Conservation (phyloP, 78 protist genomes). For the Paratrimastix pyriformis region DNA sequence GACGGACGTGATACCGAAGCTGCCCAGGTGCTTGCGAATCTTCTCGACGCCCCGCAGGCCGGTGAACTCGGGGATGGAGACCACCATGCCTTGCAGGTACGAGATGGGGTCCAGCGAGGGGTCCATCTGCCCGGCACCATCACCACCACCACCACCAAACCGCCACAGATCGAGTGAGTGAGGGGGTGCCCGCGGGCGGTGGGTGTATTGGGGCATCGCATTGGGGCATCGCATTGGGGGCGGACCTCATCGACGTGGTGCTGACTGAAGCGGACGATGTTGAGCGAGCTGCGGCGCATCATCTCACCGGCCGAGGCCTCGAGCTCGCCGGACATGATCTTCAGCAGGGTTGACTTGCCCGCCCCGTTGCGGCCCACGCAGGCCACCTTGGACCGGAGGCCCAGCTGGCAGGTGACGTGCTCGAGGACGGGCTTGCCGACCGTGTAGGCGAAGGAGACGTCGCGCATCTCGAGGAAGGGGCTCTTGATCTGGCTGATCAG, state of each 20-base stretch:
- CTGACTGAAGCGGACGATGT: constrained; percentile 10
- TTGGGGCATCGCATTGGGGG: neutral
- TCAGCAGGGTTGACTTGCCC: constrained; percentile 78
- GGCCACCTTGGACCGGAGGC: constrained; percentile 68
- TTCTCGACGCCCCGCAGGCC: neutral
- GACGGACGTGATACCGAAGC: constrained; percentile 34
- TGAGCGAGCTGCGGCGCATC: neutral
- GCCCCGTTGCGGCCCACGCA: constrained; percentile 91
- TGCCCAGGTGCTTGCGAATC: constrained; percentile 49
- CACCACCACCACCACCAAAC: too few relatives aligned
- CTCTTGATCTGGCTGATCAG: constrained; percentile 58
- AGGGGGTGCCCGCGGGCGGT: too few relatives aligned
- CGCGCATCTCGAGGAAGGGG: constrained; percentile 66
- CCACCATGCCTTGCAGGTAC: neutral
- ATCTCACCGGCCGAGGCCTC: constrained; percentile 59
- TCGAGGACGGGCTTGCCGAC: constrained; percentile 48
- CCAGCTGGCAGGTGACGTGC: constrained; percentile 69
- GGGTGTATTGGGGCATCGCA: too few relatives aligned
- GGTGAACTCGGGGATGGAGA: neutral
- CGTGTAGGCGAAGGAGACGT: constrained; percentile 72
- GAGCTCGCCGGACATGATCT: constrained; percentile 73
- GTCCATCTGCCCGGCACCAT: too few relatives aligned
- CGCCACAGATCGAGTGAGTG: too few relatives aligned
- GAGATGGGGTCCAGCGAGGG: too few relatives aligned
- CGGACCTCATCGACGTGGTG: constrained; percentile 6